phyloP scores from a whole-genome alignment of 2,329 filamentous ascomycete species.

The Balansia obtecta region DNA sequence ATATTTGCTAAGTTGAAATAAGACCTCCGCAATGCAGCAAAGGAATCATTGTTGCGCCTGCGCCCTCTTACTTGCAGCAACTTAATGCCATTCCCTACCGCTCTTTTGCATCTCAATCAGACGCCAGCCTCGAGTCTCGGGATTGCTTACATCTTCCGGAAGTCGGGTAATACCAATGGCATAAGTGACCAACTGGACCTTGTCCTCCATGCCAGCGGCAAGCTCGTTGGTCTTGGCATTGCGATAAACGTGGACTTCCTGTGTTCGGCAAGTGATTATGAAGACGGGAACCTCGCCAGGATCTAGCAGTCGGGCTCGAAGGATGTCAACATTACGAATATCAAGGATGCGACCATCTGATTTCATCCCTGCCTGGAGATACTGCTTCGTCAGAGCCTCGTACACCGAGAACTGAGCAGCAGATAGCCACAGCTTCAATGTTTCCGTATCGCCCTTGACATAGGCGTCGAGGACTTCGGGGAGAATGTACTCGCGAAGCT shows the following conservation, averaged over 20 bases:
- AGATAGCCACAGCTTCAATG: constrained; percentile 87
- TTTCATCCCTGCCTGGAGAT: constrained; percentile 83
- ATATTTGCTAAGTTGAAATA: background rate
- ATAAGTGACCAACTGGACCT: constrained; percentile 95
- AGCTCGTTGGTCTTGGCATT: constrained; percentile 83
- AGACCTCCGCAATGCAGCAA: background rate
- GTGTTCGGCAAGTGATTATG: constrained; percentile 90
- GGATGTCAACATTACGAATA: constrained; percentile 84
- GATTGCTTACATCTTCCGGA: constrained; percentile 91
- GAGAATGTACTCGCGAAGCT: constrained; percentile 94
- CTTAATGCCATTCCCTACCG: constrained; percentile 67
- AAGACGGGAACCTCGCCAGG: constrained; percentile 88
- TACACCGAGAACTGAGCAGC: constrained; percentile 96
- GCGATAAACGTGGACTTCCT: constrained; percentile 94
- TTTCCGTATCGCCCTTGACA: constrained; percentile 87
- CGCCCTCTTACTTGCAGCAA: background rate
- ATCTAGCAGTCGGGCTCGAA: constrained; percentile 68
- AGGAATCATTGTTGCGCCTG: background rate
- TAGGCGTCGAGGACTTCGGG: constrained; percentile 96
- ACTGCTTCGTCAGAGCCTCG: constrained; percentile 91
- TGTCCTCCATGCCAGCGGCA: constrained; percentile 96
- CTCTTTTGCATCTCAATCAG: constrained; percentile 98
- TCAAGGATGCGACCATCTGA: constrained; percentile 92
- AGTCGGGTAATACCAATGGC: constrained; percentile 91
- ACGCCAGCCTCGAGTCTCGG: constrained; percentile 92